These are phyloP conservation scores for Lomentospora prolificans DNA, from an alignment of 2,329 filamentous ascomycete species.

Conservation along the genomic window DNA sequence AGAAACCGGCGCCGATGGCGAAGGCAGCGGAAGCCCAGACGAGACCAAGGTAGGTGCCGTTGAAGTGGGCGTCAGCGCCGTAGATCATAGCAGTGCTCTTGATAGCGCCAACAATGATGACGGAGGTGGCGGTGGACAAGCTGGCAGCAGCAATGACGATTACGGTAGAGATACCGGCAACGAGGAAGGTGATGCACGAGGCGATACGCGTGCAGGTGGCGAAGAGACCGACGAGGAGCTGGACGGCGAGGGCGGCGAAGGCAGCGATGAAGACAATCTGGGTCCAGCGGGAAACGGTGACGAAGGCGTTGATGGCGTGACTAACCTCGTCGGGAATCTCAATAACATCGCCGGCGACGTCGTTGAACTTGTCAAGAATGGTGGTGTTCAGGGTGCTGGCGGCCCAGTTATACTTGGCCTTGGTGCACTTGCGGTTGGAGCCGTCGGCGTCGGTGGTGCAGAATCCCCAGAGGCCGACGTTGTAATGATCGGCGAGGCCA, in stretches of 20 bases:
- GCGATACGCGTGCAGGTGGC: conserved; percentile 75
- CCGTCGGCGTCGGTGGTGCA: conserved; percentile 54
- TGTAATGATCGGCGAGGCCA: conserved; percentile 65
- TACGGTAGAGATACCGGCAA: conserved; percentile 52
- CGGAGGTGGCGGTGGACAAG: conserved; percentile 66
- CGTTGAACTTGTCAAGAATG: conserved; percentile 42
- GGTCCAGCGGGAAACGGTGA: conserved; percentile 69
- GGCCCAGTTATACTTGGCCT: conserved; percentile 67
- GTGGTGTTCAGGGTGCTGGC: conserved; percentile 58
- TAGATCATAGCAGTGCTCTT: conserved; percentile 59
- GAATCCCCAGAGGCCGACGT: conserved; percentile 79
- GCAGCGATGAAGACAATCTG: conserved; percentile 71
- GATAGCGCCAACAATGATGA: conserved; percentile 59
- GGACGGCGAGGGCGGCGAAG: conserved; percentile 56
- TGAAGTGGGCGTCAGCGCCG: conserved; percentile 57
- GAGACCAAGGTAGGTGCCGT: conserved; percentile 58
- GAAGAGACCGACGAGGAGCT: conserved; percentile 70
- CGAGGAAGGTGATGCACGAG: conserved; percentile 71
- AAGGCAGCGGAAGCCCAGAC: conserved; percentile 77
- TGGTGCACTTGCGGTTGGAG: conserved; percentile 54
- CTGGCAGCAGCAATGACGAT: conserved; percentile 53
- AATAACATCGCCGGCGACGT: conserved; percentile 41
- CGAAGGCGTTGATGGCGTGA: conserved; percentile 62
- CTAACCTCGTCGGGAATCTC: conserved; percentile 59
- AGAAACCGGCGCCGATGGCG: conserved; percentile 63